Evolutionary conservation across 441 rosid species (phyloP).

Genomic region (Macaranga tanarius): DNA sequence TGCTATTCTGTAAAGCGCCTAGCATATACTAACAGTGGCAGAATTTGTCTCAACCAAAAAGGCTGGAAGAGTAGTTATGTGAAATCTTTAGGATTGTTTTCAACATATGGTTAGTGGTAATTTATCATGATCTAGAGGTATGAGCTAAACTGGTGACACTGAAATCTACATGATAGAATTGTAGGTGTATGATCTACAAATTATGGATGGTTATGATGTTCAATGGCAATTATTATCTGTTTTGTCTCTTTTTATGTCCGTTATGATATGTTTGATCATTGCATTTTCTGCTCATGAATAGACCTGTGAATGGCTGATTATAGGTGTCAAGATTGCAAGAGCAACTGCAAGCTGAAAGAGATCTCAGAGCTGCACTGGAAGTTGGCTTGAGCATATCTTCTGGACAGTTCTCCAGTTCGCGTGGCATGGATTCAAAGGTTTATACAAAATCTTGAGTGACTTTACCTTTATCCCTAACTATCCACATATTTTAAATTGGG

Average conservation of each 20-base stretch:
- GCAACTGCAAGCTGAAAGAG: slow-evolving; percentile 98
- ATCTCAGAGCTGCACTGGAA: slow-evolving; percentile 96
- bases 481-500: slow-evolving; percentile 10
- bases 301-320: slow-evolving; percentile 29
- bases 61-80: background rate
- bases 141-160: too few relatives aligned
- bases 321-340: slow-evolving; percentile 96
- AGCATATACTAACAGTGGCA: too few relatives aligned
- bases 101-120: background rate
- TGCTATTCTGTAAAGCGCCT: background rate
- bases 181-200: background rate
- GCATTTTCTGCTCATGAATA: background rate
- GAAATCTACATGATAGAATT: background rate
- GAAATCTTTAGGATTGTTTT: background rate
- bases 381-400: slow-evolving; percentile 98
- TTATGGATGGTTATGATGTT: background rate
- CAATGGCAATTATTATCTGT: background rate
- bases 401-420: slow-evolving; percentile 80
- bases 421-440: slow-evolving; percentile 92
- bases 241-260: background rate
- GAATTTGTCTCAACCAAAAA: background rate
- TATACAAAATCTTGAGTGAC: slow-evolving; percentile 26
- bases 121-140: background rate
- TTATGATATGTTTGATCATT: background rate
- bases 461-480: slow-evolving; percentile 3